Evolutionary conservation across 306 rosid species (phyloP).

Genomic region (Ammopiptanthus mongolicus): DNA sequence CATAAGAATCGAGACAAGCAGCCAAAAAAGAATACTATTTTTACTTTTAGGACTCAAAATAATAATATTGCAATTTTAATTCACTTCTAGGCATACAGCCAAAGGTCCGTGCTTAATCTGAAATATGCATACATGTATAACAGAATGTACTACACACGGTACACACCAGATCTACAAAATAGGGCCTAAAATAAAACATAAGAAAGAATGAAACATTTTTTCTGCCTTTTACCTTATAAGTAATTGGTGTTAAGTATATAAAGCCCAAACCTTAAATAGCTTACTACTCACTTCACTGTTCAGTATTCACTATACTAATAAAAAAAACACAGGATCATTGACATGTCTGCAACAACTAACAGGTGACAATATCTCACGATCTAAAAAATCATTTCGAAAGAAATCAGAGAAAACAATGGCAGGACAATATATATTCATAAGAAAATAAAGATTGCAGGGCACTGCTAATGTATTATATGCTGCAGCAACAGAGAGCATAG

Average conservation of each 20-base stretch:
- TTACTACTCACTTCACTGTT: not conserved
- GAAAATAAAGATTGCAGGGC: not conserved
- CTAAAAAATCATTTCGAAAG: not conserved
- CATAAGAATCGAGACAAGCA: not conserved
- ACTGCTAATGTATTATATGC: not conserved
- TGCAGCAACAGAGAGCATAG: not conserved
- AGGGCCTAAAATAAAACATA: not conserved
- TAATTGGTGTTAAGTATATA: not conserved
- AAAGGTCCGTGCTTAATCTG: slow-evolving; percentile 1
- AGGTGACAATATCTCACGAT: not conserved
- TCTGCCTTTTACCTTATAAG: not conserved
- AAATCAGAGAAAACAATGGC: not conserved
- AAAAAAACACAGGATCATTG: not conserved
- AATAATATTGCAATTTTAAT: not conserved
- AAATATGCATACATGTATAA: not conserved
- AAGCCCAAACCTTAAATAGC: not conserved
- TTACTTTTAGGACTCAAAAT: not conserved
- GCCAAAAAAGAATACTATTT: not conserved
- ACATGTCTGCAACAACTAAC: slow-evolving; percentile 5
- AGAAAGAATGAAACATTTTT: not conserved
- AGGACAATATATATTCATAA: not conserved
- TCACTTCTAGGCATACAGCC: not conserved
- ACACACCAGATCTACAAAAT: not conserved
- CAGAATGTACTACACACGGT: not conserved
- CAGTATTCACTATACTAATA: not conserved